These are phyloP conservation scores for Leucocoprinus sp. DNA, from an alignment of 768 basidiomycete species.

Conservation along the genomic window DNA sequence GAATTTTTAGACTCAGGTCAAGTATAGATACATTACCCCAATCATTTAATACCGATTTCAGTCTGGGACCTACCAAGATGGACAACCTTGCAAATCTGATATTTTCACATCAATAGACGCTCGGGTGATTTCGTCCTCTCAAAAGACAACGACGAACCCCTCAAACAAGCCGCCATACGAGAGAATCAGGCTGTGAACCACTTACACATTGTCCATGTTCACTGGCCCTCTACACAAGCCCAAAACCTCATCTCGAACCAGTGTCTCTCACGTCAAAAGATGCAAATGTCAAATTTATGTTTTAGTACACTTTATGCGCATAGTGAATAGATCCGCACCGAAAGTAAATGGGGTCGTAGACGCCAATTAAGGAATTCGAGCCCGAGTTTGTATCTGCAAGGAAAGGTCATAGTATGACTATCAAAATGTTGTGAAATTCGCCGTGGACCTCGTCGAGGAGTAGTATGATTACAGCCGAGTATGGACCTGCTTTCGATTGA, in stretches of 20 bases:
- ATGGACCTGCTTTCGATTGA: constrained; percentile 6
- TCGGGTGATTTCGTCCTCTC: constrained; percentile 36
- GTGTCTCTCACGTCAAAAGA: constrained; percentile 18
- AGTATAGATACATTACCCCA: too few relatives aligned
- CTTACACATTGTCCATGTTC: constrained; percentile 40
- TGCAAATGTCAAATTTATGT: constrained; percentile 36
- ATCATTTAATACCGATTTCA: too few relatives aligned
- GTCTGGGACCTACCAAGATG: constrained; percentile 6
- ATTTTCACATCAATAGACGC: constrained; percentile 25
- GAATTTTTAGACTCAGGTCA: constrained; percentile 25
- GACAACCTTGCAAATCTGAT: constrained; percentile 28
- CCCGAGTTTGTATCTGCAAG: constrained; percentile 28
- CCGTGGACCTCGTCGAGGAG: constrained; percentile 27
- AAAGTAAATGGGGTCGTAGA: constrained; percentile 36
- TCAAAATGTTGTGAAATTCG: constrained; percentile 29
- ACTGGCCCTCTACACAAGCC: constrained; percentile 42
- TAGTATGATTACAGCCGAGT: constrained; percentile 10
- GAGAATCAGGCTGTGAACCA: constrained; percentile 58
- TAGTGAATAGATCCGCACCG: constrained; percentile 21
- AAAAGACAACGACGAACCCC: constrained; percentile 47
- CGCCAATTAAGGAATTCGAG: constrained; percentile 33
- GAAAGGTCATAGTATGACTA: constrained; percentile 30
- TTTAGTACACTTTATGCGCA: constrained; percentile 42
- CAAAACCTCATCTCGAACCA: constrained; percentile 8
- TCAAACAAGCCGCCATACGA: constrained; percentile 43